These are phyloP conservation scores for Talaromyces thailandensis DNA, from an alignment of 495 filamentous ascomycete genomes.

Conservation along the genomic window DNA sequence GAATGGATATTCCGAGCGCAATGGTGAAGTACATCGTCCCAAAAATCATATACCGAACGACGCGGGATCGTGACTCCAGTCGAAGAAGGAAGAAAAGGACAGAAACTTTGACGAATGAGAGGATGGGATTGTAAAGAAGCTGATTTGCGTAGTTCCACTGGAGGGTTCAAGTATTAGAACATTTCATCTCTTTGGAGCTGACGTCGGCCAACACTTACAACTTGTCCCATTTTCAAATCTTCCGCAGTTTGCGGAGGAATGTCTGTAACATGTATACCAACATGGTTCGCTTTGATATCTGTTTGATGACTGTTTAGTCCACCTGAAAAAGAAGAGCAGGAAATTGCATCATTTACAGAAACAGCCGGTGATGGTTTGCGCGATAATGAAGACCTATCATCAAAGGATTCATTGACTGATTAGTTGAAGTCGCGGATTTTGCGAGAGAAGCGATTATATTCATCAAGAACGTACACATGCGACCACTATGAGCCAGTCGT, in stretches of 20 bases:
- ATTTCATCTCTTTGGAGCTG: not conserved
- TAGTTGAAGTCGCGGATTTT: not conserved
- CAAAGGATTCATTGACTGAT: not conserved
- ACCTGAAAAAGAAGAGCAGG: not conserved
- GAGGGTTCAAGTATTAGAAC: not conserved
- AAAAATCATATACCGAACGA: slow-evolving; percentile 32
- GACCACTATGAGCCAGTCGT: not conserved
- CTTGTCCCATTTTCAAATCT: slow-evolving; percentile 4
- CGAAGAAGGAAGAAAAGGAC: slow-evolving; percentile 43
- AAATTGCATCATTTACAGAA: not conserved
- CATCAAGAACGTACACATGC: not conserved
- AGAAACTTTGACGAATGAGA: slow-evolving; percentile 51
- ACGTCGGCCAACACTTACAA: slow-evolving; percentile 7
- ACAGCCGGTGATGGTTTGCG: not conserved
- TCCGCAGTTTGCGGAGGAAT: slow-evolving; percentile 21
- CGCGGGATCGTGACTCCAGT: slow-evolving; percentile 24
- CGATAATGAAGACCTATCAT: not conserved
- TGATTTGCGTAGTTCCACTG: slow-evolving; percentile 41
- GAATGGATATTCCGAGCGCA: slow-evolving; percentile 41
- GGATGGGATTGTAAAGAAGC: slow-evolving; percentile 54
- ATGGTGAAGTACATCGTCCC: slow-evolving; percentile 39
- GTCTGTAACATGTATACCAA: slow-evolving; percentile 38
- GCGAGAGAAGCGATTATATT: not conserved
- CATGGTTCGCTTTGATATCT: slow-evolving; percentile 45
- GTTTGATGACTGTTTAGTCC: not conserved